Evolutionary conservation across 1,284 basidiomycete species (phyloP).

Genomic region (Cerioporus squamosus): DNA sequence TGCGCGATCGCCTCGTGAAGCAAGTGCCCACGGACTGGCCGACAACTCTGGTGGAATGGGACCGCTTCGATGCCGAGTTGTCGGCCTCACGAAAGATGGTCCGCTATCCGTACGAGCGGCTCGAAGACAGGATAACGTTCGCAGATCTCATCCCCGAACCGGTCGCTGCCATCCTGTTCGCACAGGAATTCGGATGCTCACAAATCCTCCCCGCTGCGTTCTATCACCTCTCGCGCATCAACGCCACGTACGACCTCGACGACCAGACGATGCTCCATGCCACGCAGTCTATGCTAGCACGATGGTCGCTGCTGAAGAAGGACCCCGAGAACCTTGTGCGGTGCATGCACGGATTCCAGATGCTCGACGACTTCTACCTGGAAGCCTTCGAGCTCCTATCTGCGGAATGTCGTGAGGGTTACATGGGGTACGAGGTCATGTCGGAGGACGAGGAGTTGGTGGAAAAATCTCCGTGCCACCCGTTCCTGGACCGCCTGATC

Average conservation of each 20-base stretch:
- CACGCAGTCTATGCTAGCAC: slow-evolving; percentile 11
- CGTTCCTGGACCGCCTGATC: no score
- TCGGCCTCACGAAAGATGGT: not conserved
- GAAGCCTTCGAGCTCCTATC: not conserved
- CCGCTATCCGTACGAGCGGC: not conserved
- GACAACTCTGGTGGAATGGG: slow-evolving; percentile 61
- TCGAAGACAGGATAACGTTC: not conserved
- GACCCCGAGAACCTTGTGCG: slow-evolving; percentile 8
- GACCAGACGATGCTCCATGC: not conserved
- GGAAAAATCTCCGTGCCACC: no score
- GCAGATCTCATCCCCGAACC: slow-evolving; percentile 24
- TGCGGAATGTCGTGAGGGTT: not conserved
- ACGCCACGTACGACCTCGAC: slow-evolving; percentile 11
- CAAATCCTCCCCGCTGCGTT: slow-evolving; percentile 64
- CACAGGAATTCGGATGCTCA: slow-evolving; percentile 56
- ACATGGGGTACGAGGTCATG: no score
- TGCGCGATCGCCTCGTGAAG: slow-evolving; percentile 56
- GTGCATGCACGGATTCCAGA: slow-evolving; percentile 11
- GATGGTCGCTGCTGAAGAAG: slow-evolving; percentile 15
- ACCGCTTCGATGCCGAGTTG: slow-evolving; percentile 33
- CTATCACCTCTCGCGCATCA: slow-evolving; percentile 52
- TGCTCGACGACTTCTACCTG: not conserved
- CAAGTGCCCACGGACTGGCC: slow-evolving; percentile 65
- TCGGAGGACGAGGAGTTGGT: no score
- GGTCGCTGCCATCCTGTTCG: slow-evolving; percentile 64